Evolutionary conservation across 2,329 filamentous ascomycete genomes (phyloP), one percentile per base, ranked within the genome.

Genomic region (Zymoseptoria ardabiliae): DNA sequence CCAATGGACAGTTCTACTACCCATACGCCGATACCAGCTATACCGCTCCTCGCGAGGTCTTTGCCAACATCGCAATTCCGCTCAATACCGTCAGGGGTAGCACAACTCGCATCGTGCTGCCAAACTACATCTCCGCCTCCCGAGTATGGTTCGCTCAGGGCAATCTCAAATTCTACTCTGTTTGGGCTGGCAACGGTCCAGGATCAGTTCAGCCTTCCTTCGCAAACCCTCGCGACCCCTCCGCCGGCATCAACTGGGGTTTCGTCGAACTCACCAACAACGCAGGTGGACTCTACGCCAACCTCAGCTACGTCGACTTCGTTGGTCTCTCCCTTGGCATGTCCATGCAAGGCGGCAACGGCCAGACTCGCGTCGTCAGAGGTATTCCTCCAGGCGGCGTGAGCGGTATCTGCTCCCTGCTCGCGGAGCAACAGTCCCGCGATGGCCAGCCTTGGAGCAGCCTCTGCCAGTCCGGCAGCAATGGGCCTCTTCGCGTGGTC

Each of bases 381-480:
- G 87, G 88, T 2, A 81, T 89, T 71, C 72, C 77, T 0, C 62
- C 78, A 0, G 74, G 82, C 64, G 86, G 85, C 2, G 76, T 89
- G 3, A 75, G 79, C 30, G 75, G 71, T 22, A 74, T 90, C 23
- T 84, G 82, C 66, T 71, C 74, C 2, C 80, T 75, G 0, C 74
- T 90, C 23, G 74, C 74, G 49, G 75, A 75, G 4, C 87, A 89
- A 70, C 74, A 81, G 3, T 61, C 66, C 1, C 72, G 66, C 17
- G 87, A 89, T 67, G 79, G 81, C 2, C 73, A 78, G 55, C 81
- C 81, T 1, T 90, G 87, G 87, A 79, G 83, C 61, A 76, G 83
- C 60, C 79, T 89, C 41, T 78, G 84, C 61, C 75, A 82, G 59
- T 80, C 8, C 71, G 71, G 68, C n/a, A 45, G 54, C 22, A 69